phyloP scores from a whole-genome alignment of 2,329 filamentous ascomycete species.

The Endoconidiophora polonica region DNA sequence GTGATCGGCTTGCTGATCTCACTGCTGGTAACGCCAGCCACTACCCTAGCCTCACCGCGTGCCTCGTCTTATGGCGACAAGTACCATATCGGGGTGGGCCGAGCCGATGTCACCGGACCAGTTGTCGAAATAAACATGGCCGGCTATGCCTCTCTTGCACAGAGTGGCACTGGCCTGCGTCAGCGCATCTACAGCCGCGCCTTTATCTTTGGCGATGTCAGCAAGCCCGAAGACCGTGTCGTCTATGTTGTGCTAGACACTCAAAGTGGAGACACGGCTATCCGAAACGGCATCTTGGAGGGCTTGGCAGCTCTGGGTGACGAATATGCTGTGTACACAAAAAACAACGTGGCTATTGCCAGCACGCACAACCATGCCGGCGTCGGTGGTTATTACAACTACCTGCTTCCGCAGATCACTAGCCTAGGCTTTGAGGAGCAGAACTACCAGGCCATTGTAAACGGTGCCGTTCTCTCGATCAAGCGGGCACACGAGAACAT shows the following conservation, averaged over 20 bases:
- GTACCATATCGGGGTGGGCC: conserved; percentile 35
- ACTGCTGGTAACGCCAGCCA: not conserved
- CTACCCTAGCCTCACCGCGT: not conserved
- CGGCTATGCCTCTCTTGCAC: conserved; percentile 66
- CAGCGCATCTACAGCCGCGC: conserved; percentile 75
- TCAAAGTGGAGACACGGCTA: conserved; percentile 69
- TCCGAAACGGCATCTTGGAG: conserved; percentile 67
- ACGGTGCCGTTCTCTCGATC: conserved; percentile 56
- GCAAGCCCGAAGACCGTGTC: conserved; percentile 51
- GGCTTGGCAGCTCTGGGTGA: conserved; percentile 49
- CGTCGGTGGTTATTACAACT: conserved; percentile 83
- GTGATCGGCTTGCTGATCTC: not conserved
- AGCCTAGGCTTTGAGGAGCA: conserved; percentile 72
- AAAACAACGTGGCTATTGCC: conserved; percentile 71
- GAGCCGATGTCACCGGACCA: conserved; percentile 45
- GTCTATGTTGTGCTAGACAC: conserved; percentile 80
- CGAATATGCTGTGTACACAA: conserved; percentile 58
- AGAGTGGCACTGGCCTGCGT: conserved; percentile 67
- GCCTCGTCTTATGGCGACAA: conserved; percentile 4
- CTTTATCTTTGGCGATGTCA: conserved; percentile 63
- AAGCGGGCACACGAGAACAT: conserved; percentile 33
- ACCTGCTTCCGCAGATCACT: conserved; percentile 75
- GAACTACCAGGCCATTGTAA: conserved; percentile 73
- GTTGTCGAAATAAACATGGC: conserved; percentile 82
- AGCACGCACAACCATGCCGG: conserved; percentile 85